phyloP scores from a whole-genome alignment of 1,284 basidiomycete species.

The Exsudoporus floridanus region DNA sequence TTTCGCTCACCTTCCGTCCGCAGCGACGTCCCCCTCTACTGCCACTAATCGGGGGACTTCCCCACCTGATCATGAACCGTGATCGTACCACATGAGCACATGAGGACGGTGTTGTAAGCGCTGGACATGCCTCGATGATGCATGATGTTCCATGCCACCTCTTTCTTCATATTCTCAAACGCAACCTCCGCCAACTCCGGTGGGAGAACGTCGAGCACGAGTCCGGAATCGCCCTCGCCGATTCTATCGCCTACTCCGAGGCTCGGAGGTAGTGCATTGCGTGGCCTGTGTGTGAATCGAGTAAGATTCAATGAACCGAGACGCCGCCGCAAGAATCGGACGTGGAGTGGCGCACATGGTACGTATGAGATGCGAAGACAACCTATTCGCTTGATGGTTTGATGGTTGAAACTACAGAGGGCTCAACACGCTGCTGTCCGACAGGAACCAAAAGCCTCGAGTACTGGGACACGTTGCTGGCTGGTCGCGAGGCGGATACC shows the following conservation, averaged over 20 bases:
- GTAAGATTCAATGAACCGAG: conserved; percentile 3
- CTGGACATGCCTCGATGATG: conserved; percentile 56
- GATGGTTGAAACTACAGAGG: conserved; percentile 4
- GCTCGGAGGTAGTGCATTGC: conserved; percentile 19
- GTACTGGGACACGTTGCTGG: conserved; percentile 11
- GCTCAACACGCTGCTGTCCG: conserved; percentile 5
- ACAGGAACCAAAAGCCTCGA: background rate
- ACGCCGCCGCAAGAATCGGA: background rate
- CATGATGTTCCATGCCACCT: conserved; percentile 73
- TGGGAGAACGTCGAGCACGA: conserved; percentile 56
- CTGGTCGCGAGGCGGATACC: conserved; percentile 9
- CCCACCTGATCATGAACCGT: conserved; percentile 47
- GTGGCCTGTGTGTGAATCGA: conserved; percentile 19
- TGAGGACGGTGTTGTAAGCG: background rate
- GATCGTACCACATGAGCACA: conserved; percentile 12
- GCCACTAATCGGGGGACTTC: conserved; percentile 75
- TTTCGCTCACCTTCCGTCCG: conserved; percentile 57
- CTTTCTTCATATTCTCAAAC: conserved; percentile 55
- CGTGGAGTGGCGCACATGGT: conserved; percentile 17
- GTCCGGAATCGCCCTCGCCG: conserved; percentile 64
- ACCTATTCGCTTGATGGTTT: background rate
- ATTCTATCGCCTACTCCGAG: conserved; percentile 44
- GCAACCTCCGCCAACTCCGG: conserved; percentile 50
- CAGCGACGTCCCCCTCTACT: conserved; percentile 59
- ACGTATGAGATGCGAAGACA: background rate